A percentile compares a stretch with the other conserved stretches of the same genome.
Evolutionary conservation across 2,329 filamentous ascomycete genomes (phyloP).

Genomic region (Podosphaera leucotricha): DNA sequence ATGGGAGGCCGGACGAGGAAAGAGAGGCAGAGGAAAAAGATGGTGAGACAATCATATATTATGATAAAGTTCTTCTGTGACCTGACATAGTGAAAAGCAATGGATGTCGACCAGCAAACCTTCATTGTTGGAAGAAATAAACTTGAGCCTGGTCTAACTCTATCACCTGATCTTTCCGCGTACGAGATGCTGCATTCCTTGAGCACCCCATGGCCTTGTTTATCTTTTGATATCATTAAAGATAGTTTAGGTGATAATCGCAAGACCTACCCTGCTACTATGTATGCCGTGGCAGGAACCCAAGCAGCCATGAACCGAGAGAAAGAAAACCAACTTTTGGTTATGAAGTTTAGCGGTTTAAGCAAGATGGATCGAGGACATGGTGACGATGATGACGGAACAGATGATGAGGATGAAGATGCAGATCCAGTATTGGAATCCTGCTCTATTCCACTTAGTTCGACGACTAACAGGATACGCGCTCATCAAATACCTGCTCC

Average conservation of each 20-base stretch:
- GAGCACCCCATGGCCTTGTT: slow-evolving; percentile 85
- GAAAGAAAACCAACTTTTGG: slow-evolving; percentile 80
- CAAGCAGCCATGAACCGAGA: slow-evolving; percentile 57
- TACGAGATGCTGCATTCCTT: slow-evolving; percentile 96
- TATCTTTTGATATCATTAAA: slow-evolving; percentile 80
- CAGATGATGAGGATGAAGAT: slow-evolving; percentile 48
- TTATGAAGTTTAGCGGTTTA: slow-evolving; percentile 87
- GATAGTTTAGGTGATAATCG: slow-evolving; percentile 74
- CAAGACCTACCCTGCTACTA: slow-evolving; percentile 80
- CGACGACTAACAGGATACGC: slow-evolving; percentile 85
- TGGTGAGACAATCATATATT: slow-evolving; percentile 21
- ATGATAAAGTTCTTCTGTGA: slow-evolving; percentile 1
- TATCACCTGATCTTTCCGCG: slow-evolving; percentile 76
- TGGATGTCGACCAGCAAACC: slow-evolving; percentile 83
- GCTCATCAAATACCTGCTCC: slow-evolving; percentile 54
- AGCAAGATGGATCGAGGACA: slow-evolving; percentile 59
- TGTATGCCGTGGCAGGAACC: slow-evolving; percentile 86
- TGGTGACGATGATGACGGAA: slow-evolving; percentile 41
- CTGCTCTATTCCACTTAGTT: slow-evolving; percentile 62
- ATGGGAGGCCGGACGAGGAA: slow-evolving; percentile 79
- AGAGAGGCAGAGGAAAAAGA: slow-evolving; percentile 70
- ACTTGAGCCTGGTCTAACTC: slow-evolving; percentile 70
- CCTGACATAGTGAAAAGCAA: slow-evolving; percentile 32
- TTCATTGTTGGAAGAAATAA: slow-evolving; percentile 92
- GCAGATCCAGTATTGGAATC: slow-evolving; percentile 85